phyloP scores from a whole-genome alignment of 75 land plant genomes.

The Selaginella moellendorffii region DNA sequence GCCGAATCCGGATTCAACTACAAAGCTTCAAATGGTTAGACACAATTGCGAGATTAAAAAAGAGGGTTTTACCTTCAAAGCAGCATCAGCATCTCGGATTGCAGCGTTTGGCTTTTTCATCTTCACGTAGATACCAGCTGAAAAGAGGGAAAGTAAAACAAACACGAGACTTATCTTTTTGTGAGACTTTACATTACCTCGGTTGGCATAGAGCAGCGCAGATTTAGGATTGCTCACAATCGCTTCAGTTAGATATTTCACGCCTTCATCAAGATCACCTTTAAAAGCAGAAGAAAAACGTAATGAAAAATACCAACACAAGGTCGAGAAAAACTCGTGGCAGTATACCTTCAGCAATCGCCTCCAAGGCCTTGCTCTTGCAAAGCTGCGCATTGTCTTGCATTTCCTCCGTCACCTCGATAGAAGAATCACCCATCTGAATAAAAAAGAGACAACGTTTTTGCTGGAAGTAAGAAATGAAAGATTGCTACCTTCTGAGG shows the following conservation, averaged over 20 bases:
- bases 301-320: conserved; percentile 9
- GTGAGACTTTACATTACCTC: conserved; percentile 40
- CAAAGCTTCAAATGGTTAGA: background rate
- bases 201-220: conserved; percentile 77
- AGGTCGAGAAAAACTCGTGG: too few species aligned
- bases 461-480: background rate
- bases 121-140: conserved; percentile 82
- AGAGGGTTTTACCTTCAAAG: conserved; percentile 48
- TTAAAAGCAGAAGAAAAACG: too few species aligned
- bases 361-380: conserved; percentile 73
- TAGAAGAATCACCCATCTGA: conserved; percentile 79
- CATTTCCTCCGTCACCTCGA: conserved; percentile 78
- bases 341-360: conserved; percentile 80
- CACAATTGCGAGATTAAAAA: background rate
- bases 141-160: background rate
- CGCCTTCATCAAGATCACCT: conserved; percentile 79
- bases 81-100: conserved; percentile 91
- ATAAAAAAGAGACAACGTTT: conserved; percentile 5
- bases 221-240: conserved; percentile 72
- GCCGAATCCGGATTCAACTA: conserved; percentile 98
- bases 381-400: conserved; percentile 73
- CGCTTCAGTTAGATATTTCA: conserved; percentile 68
- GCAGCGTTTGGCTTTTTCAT: conserved; percentile 99
- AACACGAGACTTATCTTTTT: background rate
- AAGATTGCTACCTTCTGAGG: conserved; percentile 54